Conservation (phyloP, 495 filamentous ascomycete species). For the Sabuloglossum arenarium region DNA sequence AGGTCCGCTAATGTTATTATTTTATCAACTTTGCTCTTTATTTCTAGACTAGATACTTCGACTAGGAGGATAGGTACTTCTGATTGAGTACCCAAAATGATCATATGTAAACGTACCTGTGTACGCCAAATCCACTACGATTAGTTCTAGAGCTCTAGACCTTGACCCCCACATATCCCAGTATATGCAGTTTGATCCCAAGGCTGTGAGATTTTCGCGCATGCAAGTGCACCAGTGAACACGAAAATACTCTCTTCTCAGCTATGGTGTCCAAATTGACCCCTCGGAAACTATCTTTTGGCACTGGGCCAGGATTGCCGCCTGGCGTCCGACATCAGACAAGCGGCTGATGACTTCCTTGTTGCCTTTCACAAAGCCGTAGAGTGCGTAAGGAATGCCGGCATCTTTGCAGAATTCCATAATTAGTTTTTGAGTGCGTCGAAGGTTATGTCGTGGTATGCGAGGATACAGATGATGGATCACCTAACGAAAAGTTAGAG, state of each 20-base stretch:
- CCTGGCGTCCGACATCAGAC: slow-evolving; percentile 73
- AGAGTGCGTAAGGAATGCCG: slow-evolving; percentile 81
- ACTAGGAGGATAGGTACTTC: no score
- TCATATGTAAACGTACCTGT: no score
- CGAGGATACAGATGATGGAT: slow-evolving; percentile 89
- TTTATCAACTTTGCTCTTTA: no score
- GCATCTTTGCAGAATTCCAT: slow-evolving; percentile 81
- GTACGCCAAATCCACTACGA: no score
- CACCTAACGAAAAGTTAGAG: slow-evolving; percentile 17
- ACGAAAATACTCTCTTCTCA: not conserved
- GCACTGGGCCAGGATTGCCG: slow-evolving; percentile 71
- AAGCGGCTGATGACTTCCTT: slow-evolving; percentile 68
- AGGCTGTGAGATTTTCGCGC: no score
- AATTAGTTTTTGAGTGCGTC: slow-evolving; percentile 61
- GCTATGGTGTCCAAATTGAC: not conserved
- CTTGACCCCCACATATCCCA: no score
- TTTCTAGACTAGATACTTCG: no score
- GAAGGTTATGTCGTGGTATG: slow-evolving; percentile 87
- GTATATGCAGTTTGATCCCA: no score
- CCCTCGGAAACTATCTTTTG: slow-evolving; percentile 33
- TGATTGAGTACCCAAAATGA: no score
- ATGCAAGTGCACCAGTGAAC: no score
- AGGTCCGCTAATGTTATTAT: no score
- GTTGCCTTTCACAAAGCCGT: slow-evolving; percentile 86
- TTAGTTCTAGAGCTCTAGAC: no score